phyloP scores from a whole-genome alignment of 805 yeast species.

The Schizosaccharomyces octosporus region DNA sequence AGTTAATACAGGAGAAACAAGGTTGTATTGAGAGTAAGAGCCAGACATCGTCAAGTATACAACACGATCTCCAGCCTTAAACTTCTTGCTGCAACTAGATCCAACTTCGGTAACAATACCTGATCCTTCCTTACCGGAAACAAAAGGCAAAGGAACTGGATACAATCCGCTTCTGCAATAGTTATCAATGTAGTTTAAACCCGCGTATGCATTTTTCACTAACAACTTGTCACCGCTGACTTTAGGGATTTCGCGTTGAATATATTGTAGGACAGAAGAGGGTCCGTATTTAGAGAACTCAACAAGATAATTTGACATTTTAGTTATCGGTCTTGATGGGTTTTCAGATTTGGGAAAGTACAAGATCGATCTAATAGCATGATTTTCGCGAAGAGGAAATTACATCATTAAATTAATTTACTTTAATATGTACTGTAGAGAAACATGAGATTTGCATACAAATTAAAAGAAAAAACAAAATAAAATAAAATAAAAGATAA shows the following conservation, averaged over 20 bases:
- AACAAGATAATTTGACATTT: neutral
- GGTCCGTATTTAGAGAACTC: neutral
- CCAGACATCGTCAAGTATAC: constrained; percentile 23
- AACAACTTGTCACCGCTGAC: constrained; percentile 33
- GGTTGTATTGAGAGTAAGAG: constrained; percentile 50
- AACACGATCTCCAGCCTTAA: constrained; percentile 45
- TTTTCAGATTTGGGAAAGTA: too few relatives aligned
- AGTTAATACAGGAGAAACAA: constrained; percentile 12
- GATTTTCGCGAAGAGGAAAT: too few relatives aligned
- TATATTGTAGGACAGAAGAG: constrained; percentile 5
- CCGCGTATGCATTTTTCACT: constrained; percentile 50
- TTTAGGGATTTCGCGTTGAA: constrained; percentile 34
- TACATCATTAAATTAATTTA: too few relatives aligned
- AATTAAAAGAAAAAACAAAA: too few relatives aligned
- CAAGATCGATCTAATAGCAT: too few relatives aligned
- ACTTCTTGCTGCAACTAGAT: constrained; percentile 22
- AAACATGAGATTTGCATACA: too few relatives aligned
- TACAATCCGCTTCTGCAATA: constrained; percentile 3
- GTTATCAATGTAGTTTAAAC: constrained; percentile 43
- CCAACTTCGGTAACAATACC: constrained; percentile 52
- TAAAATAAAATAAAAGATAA: too few relatives aligned
- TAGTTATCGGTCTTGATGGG: neutral
- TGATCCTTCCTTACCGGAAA: constrained; percentile 35
- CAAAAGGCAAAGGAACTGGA: constrained; percentile 31
- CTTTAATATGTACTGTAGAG: too few relatives aligned